phyloP scores from a whole-genome alignment of 805 yeast genomes.

The Saccharomycopsis fibuligera region DNA sequence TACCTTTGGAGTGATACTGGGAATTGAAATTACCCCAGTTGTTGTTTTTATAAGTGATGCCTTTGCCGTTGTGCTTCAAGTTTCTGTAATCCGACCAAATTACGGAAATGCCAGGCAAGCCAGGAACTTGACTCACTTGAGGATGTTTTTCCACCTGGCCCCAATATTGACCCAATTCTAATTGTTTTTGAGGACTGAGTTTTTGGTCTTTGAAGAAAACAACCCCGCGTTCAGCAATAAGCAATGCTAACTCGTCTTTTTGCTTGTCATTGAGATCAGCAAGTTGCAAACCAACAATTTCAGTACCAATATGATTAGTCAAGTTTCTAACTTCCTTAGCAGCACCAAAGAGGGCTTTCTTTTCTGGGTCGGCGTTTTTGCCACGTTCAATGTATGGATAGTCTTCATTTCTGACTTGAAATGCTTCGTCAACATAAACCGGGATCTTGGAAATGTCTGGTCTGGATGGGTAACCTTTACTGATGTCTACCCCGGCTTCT shows the following conservation, averaged over 20 bases:
- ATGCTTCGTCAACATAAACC: slow-evolving; percentile 35
- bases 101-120: slow-evolving; percentile 33
- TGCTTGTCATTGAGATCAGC: slow-evolving; percentile 36
- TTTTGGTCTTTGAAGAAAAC: slow-evolving; percentile 46
- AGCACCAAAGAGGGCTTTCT: slow-evolving; percentile 35
- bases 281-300: slow-evolving; percentile 40
- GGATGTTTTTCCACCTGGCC: slow-evolving; percentile 40
- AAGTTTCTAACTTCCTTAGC: slow-evolving; percentile 36
- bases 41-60: slow-evolving; percentile 8
- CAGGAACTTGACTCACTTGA: slow-evolving; percentile 30
- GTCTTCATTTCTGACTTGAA: slow-evolving; percentile 31
- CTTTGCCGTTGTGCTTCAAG: not conserved
- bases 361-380: slow-evolving; percentile 32
- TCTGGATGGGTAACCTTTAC: slow-evolving; percentile 34
- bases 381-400: slow-evolving; percentile 31
- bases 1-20: slow-evolving; percentile 27
- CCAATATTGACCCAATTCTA: slow-evolving; percentile 39
- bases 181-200: slow-evolving; percentile 36
- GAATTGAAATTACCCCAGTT: slow-evolving; percentile 4
- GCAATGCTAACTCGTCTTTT: slow-evolving; percentile 39
- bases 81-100: slow-evolving; percentile 23
- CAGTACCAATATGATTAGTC: slow-evolving; percentile 44
- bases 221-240: slow-evolving; percentile 41
- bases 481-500: slow-evolving; percentile 31
- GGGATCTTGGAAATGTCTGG: slow-evolving; percentile 32